Evolutionary conservation across 768 basidiomycete species (phyloP), one percentile per base, ranked within the genome.

Genomic region (Mycena capillaripes): DNA sequence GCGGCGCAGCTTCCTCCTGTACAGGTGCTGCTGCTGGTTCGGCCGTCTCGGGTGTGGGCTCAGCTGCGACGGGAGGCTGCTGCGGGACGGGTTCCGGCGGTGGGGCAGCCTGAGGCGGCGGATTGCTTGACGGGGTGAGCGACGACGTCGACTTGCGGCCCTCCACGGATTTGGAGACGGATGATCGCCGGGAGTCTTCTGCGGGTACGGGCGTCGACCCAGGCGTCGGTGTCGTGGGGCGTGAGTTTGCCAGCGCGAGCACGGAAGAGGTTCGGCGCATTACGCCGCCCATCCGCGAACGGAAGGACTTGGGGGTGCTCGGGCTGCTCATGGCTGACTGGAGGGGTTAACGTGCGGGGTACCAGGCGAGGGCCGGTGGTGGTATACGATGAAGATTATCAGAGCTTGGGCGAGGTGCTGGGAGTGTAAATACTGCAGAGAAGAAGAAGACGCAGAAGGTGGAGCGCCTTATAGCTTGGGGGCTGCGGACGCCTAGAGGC

Each of bases 201-300:
- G 57, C 81, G 66, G 71, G 82, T 65, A 10, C 73, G 10, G 68
- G 82, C 23, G 69, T 66, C 23, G 79, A 30, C 21, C 48, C 6
- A 64, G 73, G 66, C 73, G 84, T 57, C 59, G 88, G 80, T 72
- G 81, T 80, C 27, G 82, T 60, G 2, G 78, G 72, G 29, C 72
- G 66, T 52, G 78, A 59, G 46, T 16, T 40, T 7, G 53, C 30
- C 19, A 90, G 82, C 46, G 81, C 80, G 71, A 92, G 84, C 11
- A 87, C 82, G 4, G 89, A 87, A 21, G 92, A 92, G 4, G 91
- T 87, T 61, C 91, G 89, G 10, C 91, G 87, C 78, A 92, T 84
- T 61, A 84, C 88, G 57, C 84, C 86, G 59, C 89, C 89, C 83
- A 93, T 87, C 59, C 92, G 90, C 46, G 85, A 81, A 81, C 92